Evolutionary conservation across 805 yeast species (phyloP).

Genomic region (Sporopachydermia lactativora): DNA sequence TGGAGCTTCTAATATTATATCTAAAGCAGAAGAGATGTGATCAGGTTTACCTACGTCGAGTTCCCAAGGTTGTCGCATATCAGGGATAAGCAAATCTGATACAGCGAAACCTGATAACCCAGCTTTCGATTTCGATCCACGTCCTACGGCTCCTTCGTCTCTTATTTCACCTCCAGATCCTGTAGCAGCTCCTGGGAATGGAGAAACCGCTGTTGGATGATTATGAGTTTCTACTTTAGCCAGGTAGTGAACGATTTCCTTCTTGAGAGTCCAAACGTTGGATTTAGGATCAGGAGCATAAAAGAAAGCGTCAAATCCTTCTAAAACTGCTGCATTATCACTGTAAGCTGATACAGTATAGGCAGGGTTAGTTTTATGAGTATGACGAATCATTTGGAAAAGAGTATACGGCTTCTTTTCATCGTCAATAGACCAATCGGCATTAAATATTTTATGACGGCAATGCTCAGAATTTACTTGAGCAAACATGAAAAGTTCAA

Average conservation of each 20-base stretch:
- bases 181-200: constrained; percentile 98
- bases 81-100: constrained; percentile 81
- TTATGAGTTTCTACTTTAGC: constrained; percentile 97
- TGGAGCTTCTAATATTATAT: constrained; percentile 96
- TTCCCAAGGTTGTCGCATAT: constrained; percentile 90
- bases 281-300: constrained; percentile 66
- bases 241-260: constrained; percentile 75
- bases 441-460: constrained; percentile 97
- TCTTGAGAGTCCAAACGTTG: constrained; percentile 57
- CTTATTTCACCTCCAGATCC: constrained; percentile 99
- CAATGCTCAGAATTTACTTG: constrained; percentile 99
- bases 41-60: constrained; percentile 74
- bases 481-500: constrained; percentile 96
- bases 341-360: constrained; percentile 88
- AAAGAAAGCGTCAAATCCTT: constrained; percentile 65
- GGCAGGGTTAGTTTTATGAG: constrained; percentile 68
- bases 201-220: constrained; percentile 98
- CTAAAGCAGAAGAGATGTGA: constrained; percentile 86
- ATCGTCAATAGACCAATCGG: constrained; percentile 94
- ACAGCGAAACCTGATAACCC: constrained; percentile 91
- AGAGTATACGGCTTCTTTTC: constrained; percentile 56
- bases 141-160: constrained; percentile 99
- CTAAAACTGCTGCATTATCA: constrained; percentile 94
- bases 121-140: constrained; percentile 95
- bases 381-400: constrained; percentile 92